Conservation (phyloP, 106 monocot species). For the Vanilla planifolia region DNA sequence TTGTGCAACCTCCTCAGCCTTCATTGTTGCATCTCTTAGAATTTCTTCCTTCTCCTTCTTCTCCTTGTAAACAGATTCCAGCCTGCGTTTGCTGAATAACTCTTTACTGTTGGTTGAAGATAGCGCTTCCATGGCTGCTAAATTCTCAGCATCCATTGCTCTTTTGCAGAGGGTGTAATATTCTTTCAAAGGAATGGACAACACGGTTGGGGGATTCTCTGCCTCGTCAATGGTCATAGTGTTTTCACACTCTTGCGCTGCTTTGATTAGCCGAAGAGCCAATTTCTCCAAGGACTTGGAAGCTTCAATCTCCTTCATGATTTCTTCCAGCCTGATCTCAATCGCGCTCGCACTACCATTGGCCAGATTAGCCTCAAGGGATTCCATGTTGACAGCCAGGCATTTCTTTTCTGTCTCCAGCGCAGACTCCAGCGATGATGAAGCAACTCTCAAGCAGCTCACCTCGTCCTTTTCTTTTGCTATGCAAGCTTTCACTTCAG, state of each 20-base stretch:
- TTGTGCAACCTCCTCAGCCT: conserved; percentile 33
- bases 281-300: conserved; percentile 34
- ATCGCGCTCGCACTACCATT: conserved; percentile 20
- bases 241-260: conserved; percentile 45
- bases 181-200: conserved; percentile 52
- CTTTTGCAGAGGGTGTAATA: conserved; percentile 51
- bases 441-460: conserved; percentile 16
- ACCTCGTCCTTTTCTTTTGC: conserved; percentile 27
- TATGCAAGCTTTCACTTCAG: conserved; percentile 26
- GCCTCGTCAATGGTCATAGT: too few relatives aligned
- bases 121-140: conserved; percentile 40
- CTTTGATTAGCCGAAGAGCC: conserved; percentile 37
- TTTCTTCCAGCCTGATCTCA: conserved; percentile 37
- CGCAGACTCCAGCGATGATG: conserved; percentile 27
- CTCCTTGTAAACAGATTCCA: conserved; percentile 22
- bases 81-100: conserved; percentile 7
- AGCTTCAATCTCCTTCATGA: conserved; percentile 46
- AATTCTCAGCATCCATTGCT: conserved; percentile 47
- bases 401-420: conserved; percentile 27
- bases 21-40: conserved; percentile 27
- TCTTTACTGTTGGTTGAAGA: conserved; percentile 39
- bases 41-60: too few relatives aligned
- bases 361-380: conserved; percentile 40
- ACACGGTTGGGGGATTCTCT: conserved; percentile 8
- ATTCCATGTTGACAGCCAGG: conserved; percentile 23